phyloP scores from a whole-genome alignment of 768 basidiomycete species.

The Ramaria rubella region DNA sequence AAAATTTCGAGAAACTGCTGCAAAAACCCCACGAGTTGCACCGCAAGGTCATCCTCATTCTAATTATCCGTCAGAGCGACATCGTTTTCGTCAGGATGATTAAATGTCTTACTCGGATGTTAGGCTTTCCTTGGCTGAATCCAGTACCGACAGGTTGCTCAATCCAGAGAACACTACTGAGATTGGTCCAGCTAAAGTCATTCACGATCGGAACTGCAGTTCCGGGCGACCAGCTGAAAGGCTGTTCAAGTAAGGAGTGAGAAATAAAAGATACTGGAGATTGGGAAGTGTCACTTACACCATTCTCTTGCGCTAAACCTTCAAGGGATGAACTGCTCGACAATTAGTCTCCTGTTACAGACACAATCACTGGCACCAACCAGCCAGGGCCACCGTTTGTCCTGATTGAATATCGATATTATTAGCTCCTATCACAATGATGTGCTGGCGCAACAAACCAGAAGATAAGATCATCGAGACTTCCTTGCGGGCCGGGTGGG shows the following conservation, averaged over 20 bases:
- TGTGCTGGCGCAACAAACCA: constrained; percentile 38
- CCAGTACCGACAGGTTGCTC: constrained; percentile 81
- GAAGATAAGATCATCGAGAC: constrained; percentile 66
- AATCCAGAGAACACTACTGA: constrained; percentile 67
- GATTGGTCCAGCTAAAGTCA: constrained; percentile 71
- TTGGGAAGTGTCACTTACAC: constrained; percentile 35
- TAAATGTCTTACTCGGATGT: constrained; percentile 33
- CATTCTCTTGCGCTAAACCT: constrained; percentile 68
- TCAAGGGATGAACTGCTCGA: constrained; percentile 48
- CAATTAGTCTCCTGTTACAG: neutral
- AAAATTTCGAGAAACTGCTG: constrained; percentile 74
- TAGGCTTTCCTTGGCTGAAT: constrained; percentile 63
- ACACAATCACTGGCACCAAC: neutral
- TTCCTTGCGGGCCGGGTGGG: constrained; percentile 68
- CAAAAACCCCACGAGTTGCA: constrained; percentile 52
- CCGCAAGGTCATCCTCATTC: constrained; percentile 53
- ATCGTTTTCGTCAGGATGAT: neutral
- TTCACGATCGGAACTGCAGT: constrained; percentile 59
- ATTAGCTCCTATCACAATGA: neutral
- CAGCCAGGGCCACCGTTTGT: constrained; percentile 80
- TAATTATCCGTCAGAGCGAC: constrained; percentile 14
- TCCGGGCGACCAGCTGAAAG: constrained; percentile 59
- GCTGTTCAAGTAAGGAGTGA: constrained; percentile 32
- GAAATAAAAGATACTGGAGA: neutral
- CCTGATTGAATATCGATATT: constrained; percentile 31